phyloP scores from a whole-genome alignment of 2,329 filamentous ascomycete species.

The Setomelanomma holmii region DNA sequence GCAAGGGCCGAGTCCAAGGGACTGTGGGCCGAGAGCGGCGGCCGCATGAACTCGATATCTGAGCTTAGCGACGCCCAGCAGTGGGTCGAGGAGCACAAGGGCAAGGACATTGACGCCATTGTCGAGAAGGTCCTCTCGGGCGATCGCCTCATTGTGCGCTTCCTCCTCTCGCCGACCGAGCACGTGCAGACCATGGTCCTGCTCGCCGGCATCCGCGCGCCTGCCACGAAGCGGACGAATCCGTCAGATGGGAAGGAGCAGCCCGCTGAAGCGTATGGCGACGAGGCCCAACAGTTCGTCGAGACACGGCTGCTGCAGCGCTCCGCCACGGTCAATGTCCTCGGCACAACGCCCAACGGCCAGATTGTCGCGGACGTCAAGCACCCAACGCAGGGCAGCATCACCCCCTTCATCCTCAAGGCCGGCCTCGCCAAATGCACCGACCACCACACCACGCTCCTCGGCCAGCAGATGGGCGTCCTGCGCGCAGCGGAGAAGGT shows the following conservation, averaged over 20 bases:
- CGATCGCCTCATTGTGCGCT: slow-evolving; percentile 84
- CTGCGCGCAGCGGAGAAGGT: slow-evolving; percentile 86
- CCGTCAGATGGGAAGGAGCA: slow-evolving; percentile 80
- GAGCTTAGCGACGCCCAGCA: slow-evolving; percentile 77
- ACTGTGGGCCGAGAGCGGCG: slow-evolving; percentile 74
- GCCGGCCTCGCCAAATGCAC: slow-evolving; percentile 91
- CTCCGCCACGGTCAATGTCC: slow-evolving; percentile 79
- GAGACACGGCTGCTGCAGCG: slow-evolving; percentile 87
- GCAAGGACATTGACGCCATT: slow-evolving; percentile 77
- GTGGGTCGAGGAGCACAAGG: slow-evolving; percentile 85
- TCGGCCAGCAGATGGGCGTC: slow-evolving; percentile 85
- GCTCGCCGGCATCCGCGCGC: slow-evolving; percentile 86
- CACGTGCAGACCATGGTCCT: slow-evolving; percentile 90
- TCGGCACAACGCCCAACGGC: slow-evolving; percentile 87
- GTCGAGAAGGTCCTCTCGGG: slow-evolving; percentile 92
- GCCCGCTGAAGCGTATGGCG: slow-evolving; percentile 85
- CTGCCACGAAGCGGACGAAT: slow-evolving; percentile 85
- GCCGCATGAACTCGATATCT: slow-evolving; percentile 76
- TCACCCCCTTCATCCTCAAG: slow-evolving; percentile 87
- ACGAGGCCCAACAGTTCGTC: slow-evolving; percentile 87
- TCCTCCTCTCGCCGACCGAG: slow-evolving; percentile 80
- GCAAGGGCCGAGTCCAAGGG: slow-evolving; percentile 83
- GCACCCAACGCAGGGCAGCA: slow-evolving; percentile 84
- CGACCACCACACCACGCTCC: slow-evolving; percentile 92
- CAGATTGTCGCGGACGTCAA: slow-evolving; percentile 88